Evolutionary conservation across 441 rosid genomes (phyloP).

Genomic region (Populus hybrid): DNA sequence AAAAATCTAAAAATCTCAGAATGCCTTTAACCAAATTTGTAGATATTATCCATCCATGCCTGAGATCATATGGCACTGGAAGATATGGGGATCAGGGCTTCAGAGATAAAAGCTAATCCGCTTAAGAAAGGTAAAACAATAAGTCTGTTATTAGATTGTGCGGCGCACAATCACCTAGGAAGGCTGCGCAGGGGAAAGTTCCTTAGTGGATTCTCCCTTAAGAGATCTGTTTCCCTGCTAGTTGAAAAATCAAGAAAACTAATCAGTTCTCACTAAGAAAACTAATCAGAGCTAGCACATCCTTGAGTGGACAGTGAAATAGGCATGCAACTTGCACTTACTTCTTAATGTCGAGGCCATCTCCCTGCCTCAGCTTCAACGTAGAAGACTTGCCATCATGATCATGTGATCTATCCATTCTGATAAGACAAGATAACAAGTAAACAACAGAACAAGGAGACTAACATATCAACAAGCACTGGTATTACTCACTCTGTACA

Average conservation of each 20-base stretch:
- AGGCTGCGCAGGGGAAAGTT: slow-evolving; percentile 76
- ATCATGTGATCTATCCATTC: slow-evolving; percentile 21
- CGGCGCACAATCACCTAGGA: slow-evolving; percentile 41
- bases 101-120: slow-evolving; percentile 40
- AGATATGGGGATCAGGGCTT: slow-evolving; percentile 28
- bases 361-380: slow-evolving; percentile 41
- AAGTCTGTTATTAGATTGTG: too few relatives aligned
- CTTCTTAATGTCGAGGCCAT: slow-evolving; percentile 61
- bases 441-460: slow-evolving; percentile 5
- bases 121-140: neutral
- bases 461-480: neutral
- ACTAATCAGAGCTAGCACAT: neutral
- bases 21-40: neutral
- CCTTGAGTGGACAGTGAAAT: neutral
- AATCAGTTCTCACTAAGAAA: neutral
- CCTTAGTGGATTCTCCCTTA: slow-evolving; percentile 70
- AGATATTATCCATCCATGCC: neutral
- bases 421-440: slow-evolving; percentile 16
- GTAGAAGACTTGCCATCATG: slow-evolving; percentile 36
- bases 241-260: neutral
- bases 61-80: neutral
- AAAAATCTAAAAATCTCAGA: too few relatives aligned
- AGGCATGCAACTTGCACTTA: slow-evolving; percentile 22
- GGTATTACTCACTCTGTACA: slow-evolving; percentile 48
- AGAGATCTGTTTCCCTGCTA: slow-evolving; percentile 71